Evolutionary conservation across 352 stramenopile genomes (phyloP).

Genomic region (Pythium dissimile): DNA sequence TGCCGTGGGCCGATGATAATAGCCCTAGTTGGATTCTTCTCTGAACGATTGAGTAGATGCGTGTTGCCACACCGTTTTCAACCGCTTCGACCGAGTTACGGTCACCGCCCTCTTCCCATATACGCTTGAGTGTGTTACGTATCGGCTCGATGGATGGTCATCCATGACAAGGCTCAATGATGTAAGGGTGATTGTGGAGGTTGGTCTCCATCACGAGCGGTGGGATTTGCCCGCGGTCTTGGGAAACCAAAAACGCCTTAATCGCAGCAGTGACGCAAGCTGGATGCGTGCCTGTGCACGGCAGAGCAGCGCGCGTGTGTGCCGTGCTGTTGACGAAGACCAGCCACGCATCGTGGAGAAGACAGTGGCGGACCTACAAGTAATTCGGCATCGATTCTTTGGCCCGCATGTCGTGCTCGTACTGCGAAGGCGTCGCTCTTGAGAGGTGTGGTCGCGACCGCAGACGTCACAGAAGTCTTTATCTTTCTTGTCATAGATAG

Average conservation of each 20-base stretch:
- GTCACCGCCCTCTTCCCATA: not conserved
- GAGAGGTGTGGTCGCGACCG: not conserved
- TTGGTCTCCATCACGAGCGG: not conserved
- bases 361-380: not conserved
- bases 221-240: not conserved
- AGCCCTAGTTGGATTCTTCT: not conserved
- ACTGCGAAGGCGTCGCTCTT: not conserved
- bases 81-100: slow-evolving; percentile 1
- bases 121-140: slow-evolving; percentile 1
- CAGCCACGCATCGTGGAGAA: not conserved
- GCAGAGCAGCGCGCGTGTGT: not conserved
- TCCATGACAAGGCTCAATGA: not conserved
- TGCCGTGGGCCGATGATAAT: not conserved
- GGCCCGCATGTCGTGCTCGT: not conserved
- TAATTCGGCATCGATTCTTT: not conserved
- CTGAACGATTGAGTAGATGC: not conserved
- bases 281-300: not conserved
- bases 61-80: not conserved
- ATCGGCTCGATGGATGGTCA: not conserved
- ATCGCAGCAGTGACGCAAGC: slow-evolving; percentile 2
- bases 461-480: slow-evolving; percentile 1
- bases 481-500: not conserved
- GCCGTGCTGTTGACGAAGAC: not conserved
- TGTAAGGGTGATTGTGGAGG: not conserved
- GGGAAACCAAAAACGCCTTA: not conserved